Percentiles rank a stretch among this genome's conserved stretches.
These are phyloP conservation scores for Wickerhamomyces sp. DNA, from an alignment of 1,139 yeast species.

Conservation along the genomic window DNA sequence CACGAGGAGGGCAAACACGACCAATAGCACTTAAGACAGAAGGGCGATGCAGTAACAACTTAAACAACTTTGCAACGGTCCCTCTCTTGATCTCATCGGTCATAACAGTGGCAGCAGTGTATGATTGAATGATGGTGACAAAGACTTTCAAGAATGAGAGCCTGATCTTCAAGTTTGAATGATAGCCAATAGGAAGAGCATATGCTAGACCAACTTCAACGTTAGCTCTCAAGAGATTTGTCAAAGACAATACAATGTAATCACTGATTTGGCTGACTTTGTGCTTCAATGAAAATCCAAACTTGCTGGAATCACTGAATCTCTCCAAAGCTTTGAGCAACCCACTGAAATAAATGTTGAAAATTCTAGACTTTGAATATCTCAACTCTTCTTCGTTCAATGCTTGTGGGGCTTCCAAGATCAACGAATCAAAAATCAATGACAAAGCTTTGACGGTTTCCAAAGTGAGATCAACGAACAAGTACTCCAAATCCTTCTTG, in stretches of 20 bases:
- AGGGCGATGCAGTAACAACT: constrained; percentile 24
- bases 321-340: constrained; percentile 68
- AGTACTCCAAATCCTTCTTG: constrained; percentile 42
- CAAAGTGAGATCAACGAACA: constrained; percentile 60
- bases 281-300: constrained; percentile 37
- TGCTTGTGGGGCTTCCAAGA: constrained; percentile 60
- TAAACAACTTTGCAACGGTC: constrained; percentile 10
- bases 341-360: constrained; percentile 67
- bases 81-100: constrained; percentile 4
- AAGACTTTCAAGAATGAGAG: constrained; percentile 75
- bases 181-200: constrained; percentile 76
- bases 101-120: constrained; percentile 26
- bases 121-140: constrained; percentile 54
- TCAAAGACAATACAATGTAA: constrained; percentile 61
- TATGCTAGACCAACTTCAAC: constrained; percentile 73
- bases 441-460: constrained; percentile 61
- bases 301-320: constrained; percentile 34
- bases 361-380: constrained; percentile 57
- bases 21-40: constrained; percentile 33
- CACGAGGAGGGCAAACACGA: constrained; percentile 53
- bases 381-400: constrained; percentile 50
- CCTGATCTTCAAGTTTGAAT: constrained; percentile 58
- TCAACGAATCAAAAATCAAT: constrained; percentile 46
- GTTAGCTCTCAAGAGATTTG: constrained; percentile 66
- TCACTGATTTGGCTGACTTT: constrained; percentile 55